These are phyloP conservation scores for Phlebiopsis flavidoalba DNA, from an alignment of 768 basidiomycete species.

Conservation along the genomic window DNA sequence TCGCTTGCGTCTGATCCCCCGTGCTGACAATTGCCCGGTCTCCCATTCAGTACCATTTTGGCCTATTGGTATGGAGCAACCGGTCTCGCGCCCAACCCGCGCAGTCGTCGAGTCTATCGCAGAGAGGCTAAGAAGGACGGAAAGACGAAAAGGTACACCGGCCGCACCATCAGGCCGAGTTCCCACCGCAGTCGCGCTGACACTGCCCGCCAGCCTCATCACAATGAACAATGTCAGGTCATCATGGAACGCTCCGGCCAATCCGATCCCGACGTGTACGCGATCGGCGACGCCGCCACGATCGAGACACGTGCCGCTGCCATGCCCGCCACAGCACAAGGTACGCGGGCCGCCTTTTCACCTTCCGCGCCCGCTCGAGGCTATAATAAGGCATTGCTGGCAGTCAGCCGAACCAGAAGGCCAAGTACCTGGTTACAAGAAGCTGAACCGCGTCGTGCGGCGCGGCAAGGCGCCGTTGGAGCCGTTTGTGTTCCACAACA, in stretches of 20 bases:
- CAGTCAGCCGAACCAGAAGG: constrained; percentile 80
- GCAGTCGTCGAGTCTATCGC: constrained; percentile 58
- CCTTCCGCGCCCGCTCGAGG: not conserved
- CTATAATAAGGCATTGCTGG: not conserved
- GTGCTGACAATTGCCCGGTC: constrained; percentile 5
- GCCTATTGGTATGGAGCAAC: constrained; percentile 87
- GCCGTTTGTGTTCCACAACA: constrained; percentile 68
- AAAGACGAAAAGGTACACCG: constrained; percentile 47
- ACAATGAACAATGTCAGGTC: constrained; percentile 61
- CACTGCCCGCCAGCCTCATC: constrained; percentile 29
- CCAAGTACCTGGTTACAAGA: constrained; percentile 58
- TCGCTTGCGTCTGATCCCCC: not conserved
- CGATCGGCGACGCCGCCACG: constrained; percentile 73
- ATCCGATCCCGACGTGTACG: constrained; percentile 67
- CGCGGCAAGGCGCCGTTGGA: constrained; percentile 38
- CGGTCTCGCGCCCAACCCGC: constrained; percentile 77
- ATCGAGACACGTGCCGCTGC: constrained; percentile 40
- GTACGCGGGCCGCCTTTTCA: constrained; percentile 24
- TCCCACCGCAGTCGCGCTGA: not conserved
- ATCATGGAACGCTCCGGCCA: constrained; percentile 43
- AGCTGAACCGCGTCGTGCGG: constrained; percentile 57
- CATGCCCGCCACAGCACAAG: constrained; percentile 86
- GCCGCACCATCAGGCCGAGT: not conserved
- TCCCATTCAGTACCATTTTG: constrained; percentile 59
- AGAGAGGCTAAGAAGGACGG: constrained; percentile 56